Percentiles rank a stretch among this genome's conserved stretches.
phyloP scores from a whole-genome alignment of 2,329 filamentous ascomycete species.

The Nigrospora osmanthi region DNA sequence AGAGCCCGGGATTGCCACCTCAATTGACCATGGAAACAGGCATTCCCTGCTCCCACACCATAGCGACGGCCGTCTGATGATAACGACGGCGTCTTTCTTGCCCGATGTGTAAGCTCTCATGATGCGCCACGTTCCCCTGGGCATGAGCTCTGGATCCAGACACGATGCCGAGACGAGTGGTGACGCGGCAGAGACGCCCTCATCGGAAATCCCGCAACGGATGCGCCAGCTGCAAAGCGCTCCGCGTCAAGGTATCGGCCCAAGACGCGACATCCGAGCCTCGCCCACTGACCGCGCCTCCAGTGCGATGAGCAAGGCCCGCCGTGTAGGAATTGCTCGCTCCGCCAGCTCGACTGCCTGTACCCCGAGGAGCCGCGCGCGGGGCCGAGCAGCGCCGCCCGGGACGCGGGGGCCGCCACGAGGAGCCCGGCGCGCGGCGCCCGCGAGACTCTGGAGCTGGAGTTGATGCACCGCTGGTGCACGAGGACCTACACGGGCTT shows the following conservation, averaged over 20 bases:
- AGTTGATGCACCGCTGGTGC: constrained; percentile 2
- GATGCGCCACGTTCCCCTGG: too few species aligned
- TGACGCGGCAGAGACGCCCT: neutral
- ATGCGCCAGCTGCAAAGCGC: neutral
- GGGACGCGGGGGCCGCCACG: too few species aligned
- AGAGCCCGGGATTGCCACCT: too few species aligned
- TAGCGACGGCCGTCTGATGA: too few species aligned
- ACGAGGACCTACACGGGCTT: neutral
- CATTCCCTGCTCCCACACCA: too few species aligned
- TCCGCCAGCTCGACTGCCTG: neutral
- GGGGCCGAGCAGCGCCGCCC: too few species aligned
- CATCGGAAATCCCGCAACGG: constrained; percentile 1
- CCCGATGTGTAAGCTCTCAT: too few species aligned
- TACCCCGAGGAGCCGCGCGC: neutral
- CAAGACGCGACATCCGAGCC: neutral
- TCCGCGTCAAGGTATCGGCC: neutral
- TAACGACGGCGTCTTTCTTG: too few species aligned
- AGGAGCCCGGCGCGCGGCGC: neutral
- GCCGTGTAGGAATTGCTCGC: constrained; percentile 1
- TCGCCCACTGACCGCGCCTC: neutral
- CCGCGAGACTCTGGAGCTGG: neutral
- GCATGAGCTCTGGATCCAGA: neutral
- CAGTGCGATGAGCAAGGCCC: constrained; percentile 3
- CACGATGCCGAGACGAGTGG: neutral
- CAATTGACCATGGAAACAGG: too few species aligned